Percentiles rank a stretch among this genome's conserved stretches.
phyloP scores from a whole-genome alignment of 768 basidiomycete genomes.

The Suillus sp. region DNA sequence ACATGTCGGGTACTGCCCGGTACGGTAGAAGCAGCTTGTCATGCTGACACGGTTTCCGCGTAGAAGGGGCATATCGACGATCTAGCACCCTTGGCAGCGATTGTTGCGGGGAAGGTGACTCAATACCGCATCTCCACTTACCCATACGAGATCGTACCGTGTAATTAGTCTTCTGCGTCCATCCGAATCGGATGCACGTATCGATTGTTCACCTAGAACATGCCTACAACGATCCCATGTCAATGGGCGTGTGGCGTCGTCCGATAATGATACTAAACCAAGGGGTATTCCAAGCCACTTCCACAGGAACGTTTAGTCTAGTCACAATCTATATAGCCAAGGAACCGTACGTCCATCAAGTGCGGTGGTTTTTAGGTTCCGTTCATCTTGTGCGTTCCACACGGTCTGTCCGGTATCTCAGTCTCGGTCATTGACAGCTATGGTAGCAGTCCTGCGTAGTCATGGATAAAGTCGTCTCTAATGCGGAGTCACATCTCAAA shows the following conservation, averaged over 20 bases:
- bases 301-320: neutral
- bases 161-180: neutral
- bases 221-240: neutral
- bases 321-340: neutral
- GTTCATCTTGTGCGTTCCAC: neutral
- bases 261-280: slow-evolving; percentile 3
- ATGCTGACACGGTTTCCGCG: slow-evolving; percentile 1
- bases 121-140: slow-evolving; percentile 1
- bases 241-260: neutral
- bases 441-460: neutral
- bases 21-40: neutral
- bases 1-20: neutral
- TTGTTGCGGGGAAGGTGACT: slow-evolving; percentile 2
- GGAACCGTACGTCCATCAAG: neutral
- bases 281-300: neutral
- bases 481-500: neutral
- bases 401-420: neutral
- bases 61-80: neutral
- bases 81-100: neutral
- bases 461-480: neutral
- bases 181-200: neutral
- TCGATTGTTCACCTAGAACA: neutral
- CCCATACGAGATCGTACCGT: neutral
- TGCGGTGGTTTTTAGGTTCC: neutral
- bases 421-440: too few species aligned